Evolutionary conservation across 345 rosid species (phyloP).

Genomic region (Microthlaspi erraticum): DNA sequence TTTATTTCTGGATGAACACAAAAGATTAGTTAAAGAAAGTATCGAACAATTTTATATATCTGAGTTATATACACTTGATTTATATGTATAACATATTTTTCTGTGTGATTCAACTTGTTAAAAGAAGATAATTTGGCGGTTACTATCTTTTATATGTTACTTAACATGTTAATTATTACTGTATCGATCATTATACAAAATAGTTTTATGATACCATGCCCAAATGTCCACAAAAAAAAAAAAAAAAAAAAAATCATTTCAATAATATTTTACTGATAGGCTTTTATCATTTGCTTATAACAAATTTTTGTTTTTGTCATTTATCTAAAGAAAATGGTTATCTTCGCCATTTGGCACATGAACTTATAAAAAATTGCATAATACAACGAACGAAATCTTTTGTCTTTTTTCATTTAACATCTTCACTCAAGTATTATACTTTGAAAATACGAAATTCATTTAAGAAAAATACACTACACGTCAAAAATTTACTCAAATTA

Average conservation of each 20-base stretch:
- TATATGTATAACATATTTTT: not conserved
- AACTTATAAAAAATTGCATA: not conserved
- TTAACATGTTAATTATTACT: not conserved
- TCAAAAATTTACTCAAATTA: not conserved
- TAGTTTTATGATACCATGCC: not conserved
- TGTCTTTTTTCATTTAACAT: not conserved
- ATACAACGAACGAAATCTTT: too few relatives aligned
- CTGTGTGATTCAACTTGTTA: too few relatives aligned
- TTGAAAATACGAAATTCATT: not conserved
- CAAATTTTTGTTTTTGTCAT: not conserved
- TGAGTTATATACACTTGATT: not conserved
- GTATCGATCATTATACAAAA: not conserved
- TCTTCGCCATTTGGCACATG: not conserved
- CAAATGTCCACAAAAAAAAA: not conserved
- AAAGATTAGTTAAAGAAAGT: not conserved
- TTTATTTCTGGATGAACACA: too few relatives aligned
- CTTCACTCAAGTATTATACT: not conserved
- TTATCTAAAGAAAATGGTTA: not conserved
- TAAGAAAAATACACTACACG: conserved; percentile 17
- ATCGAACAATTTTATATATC: not conserved
- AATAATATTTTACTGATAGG: not conserved
- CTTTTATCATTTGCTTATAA: not conserved
- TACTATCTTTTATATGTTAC: not conserved
- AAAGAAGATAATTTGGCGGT: not conserved
- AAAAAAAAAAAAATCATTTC: not conserved